A percentile compares a stretch with the other conserved stretches of the same genome.
These are phyloP conservation scores for Xylaria sp. DNA, from an alignment of 2,329 filamentous ascomycete genomes.

Conservation along the genomic window DNA sequence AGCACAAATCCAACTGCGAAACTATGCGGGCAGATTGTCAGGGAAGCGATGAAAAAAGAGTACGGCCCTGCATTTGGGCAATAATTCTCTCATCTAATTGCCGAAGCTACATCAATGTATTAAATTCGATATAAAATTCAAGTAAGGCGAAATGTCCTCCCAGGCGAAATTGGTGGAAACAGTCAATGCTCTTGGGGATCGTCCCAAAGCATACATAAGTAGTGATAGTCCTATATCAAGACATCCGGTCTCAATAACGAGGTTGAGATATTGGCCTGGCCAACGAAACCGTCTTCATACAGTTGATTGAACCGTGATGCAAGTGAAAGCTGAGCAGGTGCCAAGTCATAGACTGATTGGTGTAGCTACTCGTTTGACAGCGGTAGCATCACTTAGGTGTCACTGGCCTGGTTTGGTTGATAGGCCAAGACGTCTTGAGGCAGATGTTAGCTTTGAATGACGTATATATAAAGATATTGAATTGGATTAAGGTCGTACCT, in stretches of 20 bases:
- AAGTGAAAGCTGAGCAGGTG: not conserved
- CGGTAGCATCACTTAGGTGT: not conserved
- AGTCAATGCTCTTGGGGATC: not conserved
- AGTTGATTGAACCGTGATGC: not conserved
- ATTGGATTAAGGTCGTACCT: slow-evolving; percentile 49
- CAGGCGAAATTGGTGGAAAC: not conserved
- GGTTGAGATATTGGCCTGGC: not conserved
- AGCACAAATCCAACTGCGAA: slow-evolving; percentile 75
- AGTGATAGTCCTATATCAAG: not conserved
- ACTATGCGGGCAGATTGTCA: slow-evolving; percentile 75
- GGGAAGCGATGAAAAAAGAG: slow-evolving; percentile 76
- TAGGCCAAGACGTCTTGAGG: slow-evolving; percentile 27
- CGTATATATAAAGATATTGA: not conserved
- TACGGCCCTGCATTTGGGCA: slow-evolving; percentile 64
- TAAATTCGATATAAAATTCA: too few relatives aligned
- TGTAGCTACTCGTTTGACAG: slow-evolving; percentile 3
- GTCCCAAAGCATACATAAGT: not conserved
- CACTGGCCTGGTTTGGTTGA: slow-evolving; percentile 21
- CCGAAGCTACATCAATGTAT: not conserved
- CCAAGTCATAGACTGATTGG: not conserved
- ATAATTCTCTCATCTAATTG: slow-evolving; percentile 40
- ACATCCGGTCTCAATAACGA: not conserved
- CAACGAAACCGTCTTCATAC: not conserved
- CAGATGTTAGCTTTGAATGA: slow-evolving; percentile 11
- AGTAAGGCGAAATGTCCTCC: not conserved